Conservation (phyloP, 2,329 filamentous ascomycete species). For the Allantophomopsis cytisporea region DNA sequence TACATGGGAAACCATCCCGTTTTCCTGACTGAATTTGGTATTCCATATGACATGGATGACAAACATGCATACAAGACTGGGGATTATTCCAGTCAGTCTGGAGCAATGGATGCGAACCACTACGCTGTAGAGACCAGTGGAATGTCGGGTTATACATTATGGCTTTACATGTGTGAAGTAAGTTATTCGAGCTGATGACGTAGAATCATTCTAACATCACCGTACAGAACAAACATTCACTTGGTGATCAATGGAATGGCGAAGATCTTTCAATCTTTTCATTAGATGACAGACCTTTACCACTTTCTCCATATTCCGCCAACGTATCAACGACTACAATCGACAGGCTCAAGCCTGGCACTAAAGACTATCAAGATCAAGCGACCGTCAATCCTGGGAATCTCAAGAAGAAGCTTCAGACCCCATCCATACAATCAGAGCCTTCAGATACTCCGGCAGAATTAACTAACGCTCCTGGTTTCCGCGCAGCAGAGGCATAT, state of each 20-base stretch:
- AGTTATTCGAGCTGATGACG: slow-evolving; percentile 11
- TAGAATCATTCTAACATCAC: slow-evolving; percentile 7
- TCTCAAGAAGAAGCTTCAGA: slow-evolving; percentile 58
- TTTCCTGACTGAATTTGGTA: slow-evolving; percentile 88
- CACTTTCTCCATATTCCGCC: slow-evolving; percentile 30
- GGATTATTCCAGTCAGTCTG: slow-evolving; percentile 83
- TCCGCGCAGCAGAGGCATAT: slow-evolving; percentile 85
- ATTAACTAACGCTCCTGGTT: slow-evolving; percentile 53
- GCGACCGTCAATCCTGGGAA: slow-evolving; percentile 59
- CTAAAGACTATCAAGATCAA: slow-evolving; percentile 33
- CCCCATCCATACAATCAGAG: slow-evolving; percentile 49
- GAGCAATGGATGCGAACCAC: slow-evolving; percentile 92
- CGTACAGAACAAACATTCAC: slow-evolving; percentile 64
- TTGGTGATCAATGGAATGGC: slow-evolving; percentile 94
- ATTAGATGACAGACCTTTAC: slow-evolving; percentile 58
- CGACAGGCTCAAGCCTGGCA: slow-evolving; percentile 21
- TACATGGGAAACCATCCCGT: slow-evolving; percentile 82
- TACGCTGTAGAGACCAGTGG: slow-evolving; percentile 77
- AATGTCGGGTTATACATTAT: slow-evolving; percentile 77
- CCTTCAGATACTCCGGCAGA: slow-evolving; percentile 37
- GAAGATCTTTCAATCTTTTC: slow-evolving; percentile 91
- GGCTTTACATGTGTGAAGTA: slow-evolving; percentile 70
- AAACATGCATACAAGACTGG: slow-evolving; percentile 92
- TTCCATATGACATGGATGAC: slow-evolving; percentile 97
- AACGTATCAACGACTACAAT: slow-evolving; percentile 34